Percentiles rank a stretch among this genome's conserved stretches.
Evolutionary conservation across 441 rosid species (phyloP).

Genomic region (Arabidopsis hybrid): DNA sequence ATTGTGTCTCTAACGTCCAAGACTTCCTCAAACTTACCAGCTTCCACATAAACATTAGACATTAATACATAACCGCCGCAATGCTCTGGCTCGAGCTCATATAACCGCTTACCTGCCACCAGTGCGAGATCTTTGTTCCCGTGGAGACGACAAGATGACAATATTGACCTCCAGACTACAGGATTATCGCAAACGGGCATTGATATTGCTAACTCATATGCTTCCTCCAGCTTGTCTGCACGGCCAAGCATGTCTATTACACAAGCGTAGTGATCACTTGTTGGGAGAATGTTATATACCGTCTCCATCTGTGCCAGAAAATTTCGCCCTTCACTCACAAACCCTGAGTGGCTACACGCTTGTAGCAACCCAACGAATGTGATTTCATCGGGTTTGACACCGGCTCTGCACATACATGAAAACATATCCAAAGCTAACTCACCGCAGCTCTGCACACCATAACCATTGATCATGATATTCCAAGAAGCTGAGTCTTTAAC

Average conservation of each 20-base stretch:
- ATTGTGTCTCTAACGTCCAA: conserved; percentile 55
- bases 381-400: conserved; percentile 55
- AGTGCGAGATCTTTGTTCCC: conserved; percentile 54
- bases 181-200: conserved; percentile 53
- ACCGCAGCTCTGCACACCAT: conserved; percentile 63
- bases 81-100: conserved; percentile 60
- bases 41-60: conserved; percentile 60
- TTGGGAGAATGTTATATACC: conserved; percentile 52
- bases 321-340: conserved; percentile 51
- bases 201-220: conserved; percentile 56
- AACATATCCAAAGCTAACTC: conserved; percentile 60
- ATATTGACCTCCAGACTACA: conserved; percentile 64
- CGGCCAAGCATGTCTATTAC: conserved; percentile 74
- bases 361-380: conserved; percentile 62
- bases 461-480: conserved; percentile 70
- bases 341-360: conserved; percentile 73
- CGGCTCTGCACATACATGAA: conserved; percentile 49
- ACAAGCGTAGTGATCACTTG: conserved; percentile 65
- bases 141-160: conserved; percentile 62
- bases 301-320: conserved; percentile 55
- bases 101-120: conserved; percentile 48
- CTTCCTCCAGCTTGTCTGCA: conserved; percentile 63
- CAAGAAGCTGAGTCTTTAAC: conserved; percentile 65
- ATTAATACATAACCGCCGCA: conserved; percentile 60
- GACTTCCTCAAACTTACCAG: conserved; percentile 57